Base-by-base conservation (phyloP, 2,329 filamentous ascomycete genomes). In the Talaromyces sp. region DNA sequence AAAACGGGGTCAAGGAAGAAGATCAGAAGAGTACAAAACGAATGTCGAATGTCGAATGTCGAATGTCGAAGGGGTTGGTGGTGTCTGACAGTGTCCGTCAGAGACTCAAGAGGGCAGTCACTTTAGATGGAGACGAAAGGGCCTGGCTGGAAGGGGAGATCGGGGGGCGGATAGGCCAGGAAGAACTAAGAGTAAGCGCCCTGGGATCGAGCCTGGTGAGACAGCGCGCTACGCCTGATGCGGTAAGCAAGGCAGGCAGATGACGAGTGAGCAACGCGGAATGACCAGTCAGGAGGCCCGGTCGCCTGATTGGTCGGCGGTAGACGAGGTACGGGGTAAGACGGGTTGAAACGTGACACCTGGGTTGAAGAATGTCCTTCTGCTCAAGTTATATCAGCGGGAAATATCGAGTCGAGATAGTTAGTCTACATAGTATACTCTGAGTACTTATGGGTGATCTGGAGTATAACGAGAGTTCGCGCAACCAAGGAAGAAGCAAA, bases 221-320 rank as follows among this genome's bases (percentile, higher is more conserved):
- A 52, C 55, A 33, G 33, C 11, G n/a, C 44, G n/a, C 44, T 62
- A 58, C 44, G 3, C 55, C 8, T 2, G 9, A 54, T 35, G 28
- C 54, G 55, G 28, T 25, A 35, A 52, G 9, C 23, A 35, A 54
- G 60, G 35, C 31, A 50, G 54, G 54, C 42, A 25, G 54, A 62
- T 62, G 61, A 58, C 61, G 54, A 62, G 44, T 25, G 44, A 48
- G 44, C 21, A 12, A 11, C 52, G 16, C 42, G 54, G 54, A 39
- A 42, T 37, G 16, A 31, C 18, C 39, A 50, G 33, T 35, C 55
- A 54, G 50, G 44, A 21, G 52, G 46, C n/a, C 35, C 50, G 35
- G 44, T 48, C 56, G 18, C 68, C 70, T 50, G 57, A 33, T 58
- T 58, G 44, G 58, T 14, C 9, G 18, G 18, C 11, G 39, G 5